Evolutionary conservation across 2,329 filamentous ascomycete genomes (phyloP).

Genomic region (Nemania serpens): DNA sequence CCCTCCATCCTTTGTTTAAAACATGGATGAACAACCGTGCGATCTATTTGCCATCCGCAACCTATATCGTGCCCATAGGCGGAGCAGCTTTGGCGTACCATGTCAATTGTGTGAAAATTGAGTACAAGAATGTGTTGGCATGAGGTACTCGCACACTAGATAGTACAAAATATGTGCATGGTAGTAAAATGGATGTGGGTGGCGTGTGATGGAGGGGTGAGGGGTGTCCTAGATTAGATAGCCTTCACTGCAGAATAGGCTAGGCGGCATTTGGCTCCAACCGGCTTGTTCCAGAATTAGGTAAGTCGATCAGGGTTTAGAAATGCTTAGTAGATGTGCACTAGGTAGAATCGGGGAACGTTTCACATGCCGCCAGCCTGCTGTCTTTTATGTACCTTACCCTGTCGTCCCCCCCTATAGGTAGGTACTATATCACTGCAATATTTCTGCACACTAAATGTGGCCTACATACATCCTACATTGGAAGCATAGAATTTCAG

Average conservation of each 20-base stretch:
- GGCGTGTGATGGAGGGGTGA: conserved; percentile 6
- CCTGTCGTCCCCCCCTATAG: too few relatives aligned
- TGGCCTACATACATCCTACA: too few relatives aligned
- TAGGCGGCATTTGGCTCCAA: too few relatives aligned
- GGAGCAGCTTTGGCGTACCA: not conserved
- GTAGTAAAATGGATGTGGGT: conserved; percentile 13
- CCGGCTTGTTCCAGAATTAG: not conserved
- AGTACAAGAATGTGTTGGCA: conserved; percentile 2
- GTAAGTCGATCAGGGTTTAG: not conserved
- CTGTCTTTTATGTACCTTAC: too few relatives aligned
- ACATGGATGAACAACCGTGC: not conserved
- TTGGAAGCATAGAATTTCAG: too few relatives aligned
- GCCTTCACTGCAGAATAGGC: too few relatives aligned
- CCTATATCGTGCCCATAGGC: not conserved
- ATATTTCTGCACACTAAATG: too few relatives aligned
- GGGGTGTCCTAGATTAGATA: not conserved
- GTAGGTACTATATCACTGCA: too few relatives aligned
- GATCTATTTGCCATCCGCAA: not conserved
- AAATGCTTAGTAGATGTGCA: not conserved
- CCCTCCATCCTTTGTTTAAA: conserved; percentile 1
- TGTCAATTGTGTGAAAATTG: not conserved
- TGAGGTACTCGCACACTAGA: not conserved
- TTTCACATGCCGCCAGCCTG: conserved; percentile 16
- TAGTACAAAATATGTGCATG: not conserved
- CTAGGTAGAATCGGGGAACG: not conserved